phyloP scores from a whole-genome alignment of 805 yeast genomes.

The Candida michaelii region DNA sequence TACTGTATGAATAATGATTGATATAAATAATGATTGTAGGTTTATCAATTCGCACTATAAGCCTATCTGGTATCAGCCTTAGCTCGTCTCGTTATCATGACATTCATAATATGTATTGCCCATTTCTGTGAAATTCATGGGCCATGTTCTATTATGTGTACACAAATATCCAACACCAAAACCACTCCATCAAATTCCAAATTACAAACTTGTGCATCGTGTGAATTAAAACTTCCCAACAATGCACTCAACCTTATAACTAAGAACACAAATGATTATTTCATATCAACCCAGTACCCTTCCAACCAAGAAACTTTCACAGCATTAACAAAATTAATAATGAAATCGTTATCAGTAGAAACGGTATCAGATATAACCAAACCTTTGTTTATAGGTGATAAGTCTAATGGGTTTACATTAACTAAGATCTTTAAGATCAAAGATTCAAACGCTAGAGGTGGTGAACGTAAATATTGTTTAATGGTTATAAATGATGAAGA shows the following conservation, averaged over 20 bases:
- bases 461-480: constrained; percentile 65
- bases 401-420: constrained; percentile 57
- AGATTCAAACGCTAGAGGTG: constrained; percentile 70
- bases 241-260: constrained; percentile 18
- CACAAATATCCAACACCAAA: constrained; percentile 43
- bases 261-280: constrained; percentile 25
- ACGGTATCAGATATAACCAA: constrained; percentile 57
- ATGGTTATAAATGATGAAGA: constrained; percentile 59
- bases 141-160: constrained; percentile 63
- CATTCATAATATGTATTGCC: constrained; percentile 53
- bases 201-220: constrained; percentile 58
- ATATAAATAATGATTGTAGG: too few relatives aligned
- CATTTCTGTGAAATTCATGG: constrained; percentile 83
- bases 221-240: constrained; percentile 54
- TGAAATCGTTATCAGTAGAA: constrained; percentile 67
- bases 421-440: constrained; percentile 59
- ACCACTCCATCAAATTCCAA: constrained; percentile 39
- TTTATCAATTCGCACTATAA: neutral
- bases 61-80: too few relatives aligned
- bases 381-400: constrained; percentile 67
- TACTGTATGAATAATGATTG: too few relatives aligned
- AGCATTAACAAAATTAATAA: constrained; percentile 56
- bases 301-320: constrained; percentile 47
- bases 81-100: too few relatives aligned
- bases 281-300: constrained; percentile 63